Evolutionary conservation across 2,329 filamentous ascomycete species (phyloP).

Genomic region (Emmonsia crescens): DNA sequence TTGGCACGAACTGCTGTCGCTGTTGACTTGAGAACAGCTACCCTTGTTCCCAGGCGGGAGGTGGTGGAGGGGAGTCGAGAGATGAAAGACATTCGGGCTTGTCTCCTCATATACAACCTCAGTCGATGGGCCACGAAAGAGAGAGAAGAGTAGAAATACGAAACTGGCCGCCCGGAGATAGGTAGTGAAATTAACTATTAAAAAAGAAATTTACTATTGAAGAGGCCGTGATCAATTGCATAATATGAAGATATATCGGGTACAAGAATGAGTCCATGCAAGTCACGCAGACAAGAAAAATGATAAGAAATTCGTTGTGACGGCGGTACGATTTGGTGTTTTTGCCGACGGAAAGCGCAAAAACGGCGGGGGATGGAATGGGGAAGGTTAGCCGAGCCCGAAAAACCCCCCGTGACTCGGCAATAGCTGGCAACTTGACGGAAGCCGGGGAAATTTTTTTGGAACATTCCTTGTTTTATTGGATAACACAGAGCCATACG

Average conservation of each 20-base stretch:
- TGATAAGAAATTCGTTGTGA: background rate
- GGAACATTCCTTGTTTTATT: no score
- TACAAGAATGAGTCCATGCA: no score
- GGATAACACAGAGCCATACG: no score
- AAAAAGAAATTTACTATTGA: no score
- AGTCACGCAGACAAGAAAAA: no score
- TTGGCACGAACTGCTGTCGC: constrained; percentile 5
- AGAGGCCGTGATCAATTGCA: background rate
- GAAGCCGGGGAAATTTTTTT: no score
- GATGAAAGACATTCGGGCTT: constrained; percentile 9
- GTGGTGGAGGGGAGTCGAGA: constrained; percentile 11
- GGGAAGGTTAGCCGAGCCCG: background rate
- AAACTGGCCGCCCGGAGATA: no score
- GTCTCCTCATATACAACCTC: background rate
- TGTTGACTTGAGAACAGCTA: constrained; percentile 9
- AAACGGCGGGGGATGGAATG: background rate
- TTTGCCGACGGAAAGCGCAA: constrained; percentile 10
- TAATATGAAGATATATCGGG: background rate
- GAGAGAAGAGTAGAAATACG: no score
- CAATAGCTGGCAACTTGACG: background rate
- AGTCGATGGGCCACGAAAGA: no score
- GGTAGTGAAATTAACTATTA: no score
- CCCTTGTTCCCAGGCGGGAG: constrained; percentile 11
- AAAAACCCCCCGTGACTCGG: background rate
- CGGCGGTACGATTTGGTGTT: background rate